Conservation (phyloP, 306 rosid species). For the Gynostemma pentaphyllum region DNA sequence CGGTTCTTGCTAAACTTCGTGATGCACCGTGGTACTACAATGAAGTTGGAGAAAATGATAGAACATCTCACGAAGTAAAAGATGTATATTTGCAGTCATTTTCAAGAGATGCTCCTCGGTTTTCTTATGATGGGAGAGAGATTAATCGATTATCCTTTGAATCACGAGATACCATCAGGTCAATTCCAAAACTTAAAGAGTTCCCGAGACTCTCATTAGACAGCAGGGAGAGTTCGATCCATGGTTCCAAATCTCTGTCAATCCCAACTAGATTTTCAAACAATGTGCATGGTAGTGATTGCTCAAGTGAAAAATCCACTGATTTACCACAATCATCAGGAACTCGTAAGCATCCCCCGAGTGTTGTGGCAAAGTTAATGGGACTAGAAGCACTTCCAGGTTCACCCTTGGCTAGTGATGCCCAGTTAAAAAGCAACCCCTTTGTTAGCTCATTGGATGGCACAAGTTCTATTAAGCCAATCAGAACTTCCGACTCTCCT, state of each 20-base stretch:
- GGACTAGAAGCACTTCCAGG: conserved; percentile 83
- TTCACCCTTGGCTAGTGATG: conserved; percentile 21
- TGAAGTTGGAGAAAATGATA: conserved; percentile 38
- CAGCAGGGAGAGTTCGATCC: conserved; percentile 50
- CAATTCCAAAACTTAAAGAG: conserved; percentile 52
- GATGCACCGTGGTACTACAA: conserved; percentile 61
- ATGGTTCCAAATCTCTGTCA: conserved; percentile 20
- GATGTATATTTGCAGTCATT: conserved; percentile 33
- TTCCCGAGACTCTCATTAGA: conserved; percentile 77
- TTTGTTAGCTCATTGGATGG: conserved; percentile 27
- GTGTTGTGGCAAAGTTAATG: conserved; percentile 90
- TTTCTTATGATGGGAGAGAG: conserved; percentile 63
- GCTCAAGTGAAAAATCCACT: conserved; percentile 25
- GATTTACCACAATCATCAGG: conserved; percentile 27
- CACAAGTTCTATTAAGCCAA: conserved; percentile 34
- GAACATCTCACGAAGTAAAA: conserved; percentile 37
- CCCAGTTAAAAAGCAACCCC: conserved; percentile 16
- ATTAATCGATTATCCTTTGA: conserved; percentile 51
- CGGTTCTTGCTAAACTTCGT: conserved; percentile 67
- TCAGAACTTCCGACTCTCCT: conserved; percentile 30
- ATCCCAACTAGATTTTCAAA: conserved; percentile 25
- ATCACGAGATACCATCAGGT: conserved; percentile 47
- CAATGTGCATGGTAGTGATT: conserved; percentile 21
- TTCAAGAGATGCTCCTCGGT: conserved; percentile 53
- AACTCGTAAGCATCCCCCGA: conserved; percentile 49